These are phyloP conservation scores for Paecilomyces sp. DNA, from an alignment of 2,329 filamentous ascomycete genomes.

Conservation along the genomic window DNA sequence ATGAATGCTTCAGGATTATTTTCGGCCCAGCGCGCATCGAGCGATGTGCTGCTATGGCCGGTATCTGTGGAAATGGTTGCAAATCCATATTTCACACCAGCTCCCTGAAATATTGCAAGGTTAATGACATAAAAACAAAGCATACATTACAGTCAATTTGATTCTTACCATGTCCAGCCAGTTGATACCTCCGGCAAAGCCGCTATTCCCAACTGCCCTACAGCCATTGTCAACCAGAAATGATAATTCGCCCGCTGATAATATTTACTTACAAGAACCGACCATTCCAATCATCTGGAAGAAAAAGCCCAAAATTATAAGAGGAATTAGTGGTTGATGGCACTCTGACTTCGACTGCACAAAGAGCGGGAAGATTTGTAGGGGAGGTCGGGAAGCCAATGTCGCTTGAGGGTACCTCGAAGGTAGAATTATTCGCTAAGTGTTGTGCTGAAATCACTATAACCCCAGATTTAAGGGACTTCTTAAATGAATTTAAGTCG, in stretches of 20 bases:
- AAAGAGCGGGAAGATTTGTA: background rate
- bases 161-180: constrained; percentile 40
- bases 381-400: background rate
- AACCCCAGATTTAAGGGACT: background rate
- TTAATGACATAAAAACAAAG: background rate
- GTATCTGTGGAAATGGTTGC: constrained; percentile 39
- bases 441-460: background rate
- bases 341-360: background rate
- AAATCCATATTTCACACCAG: constrained; percentile 28
- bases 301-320: background rate
- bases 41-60: constrained; percentile 31
- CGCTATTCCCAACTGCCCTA: constrained; percentile 38
- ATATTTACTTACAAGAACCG: background rate
- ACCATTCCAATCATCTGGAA: background rate
- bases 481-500: background rate
- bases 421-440: background rate
- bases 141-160: background rate
- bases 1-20: constrained; percentile 24
- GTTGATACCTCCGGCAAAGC: constrained; percentile 42
- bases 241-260: background rate
- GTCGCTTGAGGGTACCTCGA: background rate
- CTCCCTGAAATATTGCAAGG: background rate
- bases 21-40: constrained; percentile 33
- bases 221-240: background rate
- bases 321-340: background rate